These are phyloP conservation scores for Fusarium sulawesiense DNA, from an alignment of 2,329 filamentous ascomycete genomes.

Conservation along the genomic window DNA sequence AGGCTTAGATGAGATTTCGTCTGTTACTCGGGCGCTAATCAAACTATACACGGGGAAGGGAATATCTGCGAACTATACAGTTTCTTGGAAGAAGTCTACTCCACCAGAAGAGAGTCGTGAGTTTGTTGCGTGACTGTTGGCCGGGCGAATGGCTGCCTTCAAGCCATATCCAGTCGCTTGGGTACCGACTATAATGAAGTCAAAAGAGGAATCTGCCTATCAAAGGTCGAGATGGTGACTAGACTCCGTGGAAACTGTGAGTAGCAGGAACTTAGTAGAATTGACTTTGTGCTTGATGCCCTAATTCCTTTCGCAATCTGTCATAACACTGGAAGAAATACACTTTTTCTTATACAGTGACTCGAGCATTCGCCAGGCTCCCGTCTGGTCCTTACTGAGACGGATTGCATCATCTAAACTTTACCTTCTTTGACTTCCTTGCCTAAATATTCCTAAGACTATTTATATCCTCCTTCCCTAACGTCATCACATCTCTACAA, in stretches of 20 bases:
- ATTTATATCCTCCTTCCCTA: neutral
- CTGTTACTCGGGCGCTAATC: no score
- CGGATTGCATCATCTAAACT: neutral
- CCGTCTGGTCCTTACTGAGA: neutral
- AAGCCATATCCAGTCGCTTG: neutral
- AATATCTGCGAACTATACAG: no score
- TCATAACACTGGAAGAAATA: neutral
- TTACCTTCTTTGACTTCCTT: neutral
- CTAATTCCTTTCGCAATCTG: neutral
- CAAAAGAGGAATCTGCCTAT: neutral
- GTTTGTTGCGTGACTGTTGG: neutral
- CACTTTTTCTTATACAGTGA: neutral
- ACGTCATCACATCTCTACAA: neutral
- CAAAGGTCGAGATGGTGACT: neutral
- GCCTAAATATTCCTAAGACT: neutral
- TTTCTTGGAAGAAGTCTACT: no score
- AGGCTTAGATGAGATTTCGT: no score
- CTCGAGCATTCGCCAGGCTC: neutral
- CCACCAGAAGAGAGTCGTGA: neutral
- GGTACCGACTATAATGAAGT: neutral
- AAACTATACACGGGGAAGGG: no score
- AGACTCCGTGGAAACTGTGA: neutral
- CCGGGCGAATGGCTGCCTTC: neutral
- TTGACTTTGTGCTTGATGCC: neutral
- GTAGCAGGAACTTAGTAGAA: neutral